Conservation (phyloP, 345 rosid genomes). For the Populus deltoides region DNA sequence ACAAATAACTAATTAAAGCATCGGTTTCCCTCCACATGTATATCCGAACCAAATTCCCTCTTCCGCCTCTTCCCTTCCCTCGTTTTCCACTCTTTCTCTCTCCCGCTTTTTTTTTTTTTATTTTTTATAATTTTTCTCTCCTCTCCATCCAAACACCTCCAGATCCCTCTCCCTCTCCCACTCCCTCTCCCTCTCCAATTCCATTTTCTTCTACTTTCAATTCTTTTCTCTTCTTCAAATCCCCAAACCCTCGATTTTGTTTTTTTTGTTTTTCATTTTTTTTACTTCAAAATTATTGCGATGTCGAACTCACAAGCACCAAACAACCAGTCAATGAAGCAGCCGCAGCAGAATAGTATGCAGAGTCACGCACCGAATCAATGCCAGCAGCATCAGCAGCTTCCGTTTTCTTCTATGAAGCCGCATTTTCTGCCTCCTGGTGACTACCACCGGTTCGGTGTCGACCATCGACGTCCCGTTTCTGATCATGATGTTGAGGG, state of each 20-base stretch:
- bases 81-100: conserved; percentile 50
- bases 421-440: conserved; percentile 65
- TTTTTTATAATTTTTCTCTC: neutral
- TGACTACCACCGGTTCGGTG: conserved; percentile 69
- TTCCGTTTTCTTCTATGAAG: conserved; percentile 58
- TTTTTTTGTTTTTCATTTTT: conserved; percentile 9
- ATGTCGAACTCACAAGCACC: conserved; percentile 52
- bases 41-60: conserved; percentile 95
- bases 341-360: conserved; percentile 12
- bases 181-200: conserved; percentile 2
- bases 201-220: conserved; percentile 13
- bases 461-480: conserved; percentile 26
- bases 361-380: neutral
- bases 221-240: neutral
- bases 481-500: conserved; percentile 58
- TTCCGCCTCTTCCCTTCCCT: conserved; percentile 44
- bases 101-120: conserved; percentile 40
- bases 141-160: conserved; percentile 26
- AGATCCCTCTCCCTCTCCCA: conserved; percentile 31
- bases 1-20: too few relatives aligned
- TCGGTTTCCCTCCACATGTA: conserved; percentile 88
- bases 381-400: conserved; percentile 28
- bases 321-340: conserved; percentile 29
- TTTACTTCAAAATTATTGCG: neutral
- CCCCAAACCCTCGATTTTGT: neutral